Conservation (phyloP, 73 alveolate genomes). For the Uronychia setigera region DNA sequence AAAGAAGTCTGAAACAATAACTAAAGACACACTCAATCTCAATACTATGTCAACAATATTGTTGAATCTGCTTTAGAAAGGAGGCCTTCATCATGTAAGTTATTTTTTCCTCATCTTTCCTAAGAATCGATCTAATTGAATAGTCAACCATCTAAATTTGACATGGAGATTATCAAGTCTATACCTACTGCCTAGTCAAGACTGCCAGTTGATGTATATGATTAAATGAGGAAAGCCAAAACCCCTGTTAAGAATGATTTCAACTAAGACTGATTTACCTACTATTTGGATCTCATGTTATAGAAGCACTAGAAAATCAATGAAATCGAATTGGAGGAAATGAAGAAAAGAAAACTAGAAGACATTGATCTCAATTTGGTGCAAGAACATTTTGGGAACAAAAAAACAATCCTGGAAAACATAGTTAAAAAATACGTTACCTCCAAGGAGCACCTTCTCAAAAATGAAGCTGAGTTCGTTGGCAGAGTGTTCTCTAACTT, state of each 20-base stretch:
- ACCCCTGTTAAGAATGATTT: not conserved
- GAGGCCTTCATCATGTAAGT: not conserved
- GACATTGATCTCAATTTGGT: conserved; percentile 28
- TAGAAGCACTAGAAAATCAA: conserved; percentile 15
- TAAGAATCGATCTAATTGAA: not conserved
- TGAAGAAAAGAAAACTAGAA: conserved; percentile 11
- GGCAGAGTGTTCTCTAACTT: not conserved
- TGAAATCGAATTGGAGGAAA: conserved; percentile 19
- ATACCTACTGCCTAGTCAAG: not conserved
- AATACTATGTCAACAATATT: not conserved
- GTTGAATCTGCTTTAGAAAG: not conserved
- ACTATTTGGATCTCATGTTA: conserved; percentile 10
- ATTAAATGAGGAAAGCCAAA: not conserved
- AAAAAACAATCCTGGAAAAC: conserved; percentile 19
- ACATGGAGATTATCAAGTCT: not conserved
- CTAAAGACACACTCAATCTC: no score
- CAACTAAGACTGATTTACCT: not conserved
- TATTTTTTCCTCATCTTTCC: no score
- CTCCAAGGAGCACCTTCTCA: not conserved
- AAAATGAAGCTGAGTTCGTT: conserved; percentile 29
- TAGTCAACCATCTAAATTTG: not conserved
- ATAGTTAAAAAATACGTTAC: not conserved
- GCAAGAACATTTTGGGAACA: conserved; percentile 28
- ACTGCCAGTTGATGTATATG: not conserved
- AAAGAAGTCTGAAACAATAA: no score